Conservation (phyloP, 2,329 filamentous ascomycete genomes). For the Fusarium coicis region DNA sequence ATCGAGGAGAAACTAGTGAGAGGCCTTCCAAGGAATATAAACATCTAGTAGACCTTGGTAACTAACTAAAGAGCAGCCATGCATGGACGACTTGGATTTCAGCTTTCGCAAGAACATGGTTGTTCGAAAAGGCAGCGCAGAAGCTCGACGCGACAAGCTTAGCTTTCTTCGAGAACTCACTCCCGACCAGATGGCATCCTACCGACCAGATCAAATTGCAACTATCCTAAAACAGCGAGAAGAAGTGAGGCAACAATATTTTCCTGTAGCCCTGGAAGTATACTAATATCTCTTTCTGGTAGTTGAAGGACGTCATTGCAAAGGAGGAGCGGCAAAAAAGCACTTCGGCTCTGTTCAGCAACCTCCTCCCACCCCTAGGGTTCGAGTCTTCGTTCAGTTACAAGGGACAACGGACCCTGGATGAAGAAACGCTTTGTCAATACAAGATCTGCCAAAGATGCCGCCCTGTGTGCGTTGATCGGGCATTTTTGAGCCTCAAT, state of each 20-base stretch:
- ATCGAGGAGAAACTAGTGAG: slow-evolving; percentile 46
- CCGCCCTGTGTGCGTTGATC: slow-evolving; percentile 55
- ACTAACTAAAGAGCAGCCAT: slow-evolving; percentile 36
- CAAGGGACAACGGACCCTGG: slow-evolving; percentile 53
- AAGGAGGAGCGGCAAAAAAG: slow-evolving; percentile 42
- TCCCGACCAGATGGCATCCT: slow-evolving; percentile 54
- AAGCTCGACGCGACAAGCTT: slow-evolving; percentile 55
- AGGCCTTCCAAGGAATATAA: slow-evolving; percentile 28
- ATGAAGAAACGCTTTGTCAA: slow-evolving; percentile 57
- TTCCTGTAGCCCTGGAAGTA: not conserved
- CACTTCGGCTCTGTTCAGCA: slow-evolving; percentile 35
- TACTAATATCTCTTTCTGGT: not conserved
- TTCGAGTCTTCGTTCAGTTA: slow-evolving; percentile 27
- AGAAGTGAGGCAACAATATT: slow-evolving; percentile 51
- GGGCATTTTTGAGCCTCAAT: slow-evolving; percentile 62
- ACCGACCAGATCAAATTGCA: slow-evolving; percentile 59
- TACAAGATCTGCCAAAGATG: slow-evolving; percentile 63
- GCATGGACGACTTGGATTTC: slow-evolving; percentile 51
- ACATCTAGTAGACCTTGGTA: not conserved
- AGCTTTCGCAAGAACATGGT: slow-evolving; percentile 48
- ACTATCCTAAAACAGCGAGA: slow-evolving; percentile 62
- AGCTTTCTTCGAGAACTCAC: slow-evolving; percentile 59
- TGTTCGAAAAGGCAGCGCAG: slow-evolving; percentile 53
- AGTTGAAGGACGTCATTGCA: slow-evolving; percentile 46
- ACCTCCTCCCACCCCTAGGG: slow-evolving; percentile 21